Conservation (phyloP, 257 asterid genomes). For the Haberlea rhodopensis region DNA sequence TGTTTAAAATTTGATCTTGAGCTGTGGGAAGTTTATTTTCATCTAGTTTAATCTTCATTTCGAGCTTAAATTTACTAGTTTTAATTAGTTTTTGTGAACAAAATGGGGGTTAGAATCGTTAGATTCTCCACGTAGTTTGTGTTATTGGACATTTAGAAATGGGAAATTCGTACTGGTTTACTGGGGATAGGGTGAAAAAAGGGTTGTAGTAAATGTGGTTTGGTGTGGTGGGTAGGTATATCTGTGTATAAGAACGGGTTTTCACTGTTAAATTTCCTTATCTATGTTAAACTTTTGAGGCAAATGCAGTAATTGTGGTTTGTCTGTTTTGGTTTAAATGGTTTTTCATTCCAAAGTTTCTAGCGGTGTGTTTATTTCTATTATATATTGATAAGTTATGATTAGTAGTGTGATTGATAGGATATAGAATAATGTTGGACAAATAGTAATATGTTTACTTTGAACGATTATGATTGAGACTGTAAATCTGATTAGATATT, state of each 20-base stretch:
- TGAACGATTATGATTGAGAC: no score
- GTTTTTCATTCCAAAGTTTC: no score
- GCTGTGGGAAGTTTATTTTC: not conserved
- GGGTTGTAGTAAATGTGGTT: conserved; percentile 19
- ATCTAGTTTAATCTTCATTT: not conserved
- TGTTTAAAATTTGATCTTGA: not conserved
- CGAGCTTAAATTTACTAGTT: not conserved
- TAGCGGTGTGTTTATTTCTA: no score
- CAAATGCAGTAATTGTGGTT: no score
- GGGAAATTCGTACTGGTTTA: conserved; percentile 11
- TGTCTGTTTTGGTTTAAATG: no score
- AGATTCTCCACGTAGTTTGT: conserved; percentile 22
- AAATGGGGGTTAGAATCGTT: conserved; percentile 27
- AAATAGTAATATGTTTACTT: no score
- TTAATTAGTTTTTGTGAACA: not conserved
- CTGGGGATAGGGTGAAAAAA: conserved; percentile 15
- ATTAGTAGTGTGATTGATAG: no score
- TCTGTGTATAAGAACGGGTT: conserved; percentile 37
- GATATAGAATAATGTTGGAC: no score
- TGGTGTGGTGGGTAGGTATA: conserved; percentile 37
- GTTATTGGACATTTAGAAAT: conserved; percentile 1
- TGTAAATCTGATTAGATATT: no score
- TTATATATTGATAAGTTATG: no score
- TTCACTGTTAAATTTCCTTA: conserved; percentile 14
- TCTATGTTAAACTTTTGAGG: no score